phyloP scores from a whole-genome alignment of 495 filamentous ascomycete genomes.

The Xylaria bambusicola region DNA sequence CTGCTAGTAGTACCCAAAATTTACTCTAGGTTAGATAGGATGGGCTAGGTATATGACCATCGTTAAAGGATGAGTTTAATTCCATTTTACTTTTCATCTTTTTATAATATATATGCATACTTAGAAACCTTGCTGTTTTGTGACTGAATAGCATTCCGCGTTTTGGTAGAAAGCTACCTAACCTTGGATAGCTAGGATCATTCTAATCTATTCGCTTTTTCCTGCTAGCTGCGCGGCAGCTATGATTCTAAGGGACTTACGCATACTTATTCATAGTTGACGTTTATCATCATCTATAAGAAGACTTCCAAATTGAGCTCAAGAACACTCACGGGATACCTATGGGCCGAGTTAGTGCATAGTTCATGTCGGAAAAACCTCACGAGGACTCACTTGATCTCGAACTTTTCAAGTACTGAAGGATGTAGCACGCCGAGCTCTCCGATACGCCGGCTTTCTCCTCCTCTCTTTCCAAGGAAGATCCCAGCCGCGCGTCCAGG shows the following conservation, averaged over 20 bases:
- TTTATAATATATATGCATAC: no score
- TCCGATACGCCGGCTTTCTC: constrained; percentile 68
- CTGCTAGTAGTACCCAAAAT: no score
- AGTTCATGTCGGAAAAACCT: background rate
- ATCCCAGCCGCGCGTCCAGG: constrained; percentile 84
- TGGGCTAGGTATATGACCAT: no score
- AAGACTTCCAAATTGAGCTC: constrained; percentile 96
- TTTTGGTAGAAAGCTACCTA: no score
- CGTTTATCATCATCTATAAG: constrained; percentile 57
- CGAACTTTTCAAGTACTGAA: constrained; percentile 88
- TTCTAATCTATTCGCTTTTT: background rate
- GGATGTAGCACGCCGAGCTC: constrained; percentile 93
- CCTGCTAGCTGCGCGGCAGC: background rate
- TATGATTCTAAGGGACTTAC: no score
- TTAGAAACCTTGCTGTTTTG: no score
- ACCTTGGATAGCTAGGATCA: no score
- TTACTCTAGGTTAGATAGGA: no score
- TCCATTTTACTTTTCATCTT: no score
- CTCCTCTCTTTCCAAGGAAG: constrained; percentile 68
- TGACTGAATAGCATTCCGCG: no score
- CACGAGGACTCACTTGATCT: constrained; percentile 64
- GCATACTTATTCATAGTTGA: background rate
- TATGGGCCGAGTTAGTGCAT: constrained; percentile 36
- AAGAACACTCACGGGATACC: constrained; percentile 90
- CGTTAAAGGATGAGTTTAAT: no score